Evolutionary conservation across 306 rosid species (phyloP), one percentile per base, ranked within the genome.

Genomic region (Biancaea sappan): DNA sequence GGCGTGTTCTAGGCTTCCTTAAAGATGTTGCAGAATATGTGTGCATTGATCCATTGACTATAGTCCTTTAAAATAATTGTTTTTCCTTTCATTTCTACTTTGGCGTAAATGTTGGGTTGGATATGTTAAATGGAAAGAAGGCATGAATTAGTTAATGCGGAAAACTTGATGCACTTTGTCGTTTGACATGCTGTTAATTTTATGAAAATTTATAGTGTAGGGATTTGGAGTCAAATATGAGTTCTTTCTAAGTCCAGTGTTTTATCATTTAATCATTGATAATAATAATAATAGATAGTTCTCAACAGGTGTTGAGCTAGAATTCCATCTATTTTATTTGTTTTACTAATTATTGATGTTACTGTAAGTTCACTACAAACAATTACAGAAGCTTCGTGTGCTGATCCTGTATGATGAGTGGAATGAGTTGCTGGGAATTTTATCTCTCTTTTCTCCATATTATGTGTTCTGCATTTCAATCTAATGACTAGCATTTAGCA

Each of bases 161-260:
- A 44, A 11, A 79, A 66, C 8, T 47, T 22, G 7, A 31, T 62
- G 44, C 22, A 3, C 13, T 48, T 62, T 56, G 26, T 65, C 62
- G 71, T 47, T 71, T 70, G 75, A 29, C 71, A 21, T 40, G 10
- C 12, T 31, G 19, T 59, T 26, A n/a, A 31, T 54, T 65, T 52
- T n/a, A 1, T 74, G 74, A 48, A 63, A 43, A 63, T 60, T 25
- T 44, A 14, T 14, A 48, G 48, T 24, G 48, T 24, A 26, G 2
- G 73, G 65, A 32, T 18, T 68, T 34, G 34, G 38, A 68, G 18
- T 51, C 75, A 19, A 73, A 60, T 57, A 71, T 53, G 57, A 37
- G 50, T 24, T 75, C 41, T 68, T 68, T 72, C 65, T 6, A 25
- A 14, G 18, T 32, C 62, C 63, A 19, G 5, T 26, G n/a, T 53